Conservation (phyloP, 1,284 basidiomycete species). For the Rhodotorula sp. region DNA sequence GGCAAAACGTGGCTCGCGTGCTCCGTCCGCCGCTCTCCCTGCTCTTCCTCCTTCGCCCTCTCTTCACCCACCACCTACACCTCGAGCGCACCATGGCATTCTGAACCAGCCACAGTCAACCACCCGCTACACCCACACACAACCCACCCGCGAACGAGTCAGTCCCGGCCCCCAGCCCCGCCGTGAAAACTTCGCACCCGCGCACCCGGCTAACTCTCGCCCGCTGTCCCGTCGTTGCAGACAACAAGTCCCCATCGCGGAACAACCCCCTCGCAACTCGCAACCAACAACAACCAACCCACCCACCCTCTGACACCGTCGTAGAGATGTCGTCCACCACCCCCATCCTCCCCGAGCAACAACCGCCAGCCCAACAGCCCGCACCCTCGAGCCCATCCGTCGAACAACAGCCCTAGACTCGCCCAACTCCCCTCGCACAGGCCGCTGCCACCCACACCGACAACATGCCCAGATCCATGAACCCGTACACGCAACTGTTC, state of each 20-base stretch:
- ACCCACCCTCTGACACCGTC: not conserved
- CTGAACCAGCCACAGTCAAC: slow-evolving; percentile 10
- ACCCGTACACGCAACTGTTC: slow-evolving; percentile 14
- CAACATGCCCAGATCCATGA: slow-evolving; percentile 15
- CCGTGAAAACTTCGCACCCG: not conserved
- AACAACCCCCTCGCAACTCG: not conserved
- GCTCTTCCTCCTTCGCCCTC: slow-evolving; percentile 1
- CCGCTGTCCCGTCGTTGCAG: not conserved
- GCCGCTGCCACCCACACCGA: not conserved
- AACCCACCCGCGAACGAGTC: not conserved
- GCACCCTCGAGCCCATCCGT: not conserved
- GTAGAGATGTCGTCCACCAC: not conserved
- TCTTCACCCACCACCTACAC: not conserved
- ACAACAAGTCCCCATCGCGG: not conserved
- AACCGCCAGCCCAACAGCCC: slow-evolving; percentile 8
- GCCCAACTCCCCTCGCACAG: not conserved
- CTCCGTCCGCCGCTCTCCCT: not conserved
- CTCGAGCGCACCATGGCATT: slow-evolving; percentile 11
- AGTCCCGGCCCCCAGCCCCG: not conserved
- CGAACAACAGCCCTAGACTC: slow-evolving; percentile 1
- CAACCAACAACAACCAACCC: no score
- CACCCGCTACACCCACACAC: not conserved
- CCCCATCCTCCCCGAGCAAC: not conserved
- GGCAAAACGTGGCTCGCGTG: not conserved
- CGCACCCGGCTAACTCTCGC: not conserved